phyloP scores from a whole-genome alignment of 1,139 yeast genomes.

The Torulaspora globosa region DNA sequence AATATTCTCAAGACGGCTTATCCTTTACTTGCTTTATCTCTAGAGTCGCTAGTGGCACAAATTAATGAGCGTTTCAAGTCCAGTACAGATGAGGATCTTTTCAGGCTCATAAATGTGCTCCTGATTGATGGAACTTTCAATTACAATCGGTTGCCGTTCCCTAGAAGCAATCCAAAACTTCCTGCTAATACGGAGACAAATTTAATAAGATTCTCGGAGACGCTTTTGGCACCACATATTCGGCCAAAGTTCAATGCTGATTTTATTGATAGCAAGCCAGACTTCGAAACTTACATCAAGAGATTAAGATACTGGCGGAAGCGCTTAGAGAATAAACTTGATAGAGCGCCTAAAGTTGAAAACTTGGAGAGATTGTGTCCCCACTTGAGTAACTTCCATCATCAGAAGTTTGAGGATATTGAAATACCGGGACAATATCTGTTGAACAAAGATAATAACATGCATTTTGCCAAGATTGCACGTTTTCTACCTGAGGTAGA shows the following conservation, averaged over 20 bases:
- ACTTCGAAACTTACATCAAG: conserved; percentile 77
- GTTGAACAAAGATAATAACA: conserved; percentile 74
- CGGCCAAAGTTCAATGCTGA: conserved; percentile 90
- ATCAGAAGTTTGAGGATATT: conserved; percentile 94
- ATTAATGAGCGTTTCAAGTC: conserved; percentile 91
- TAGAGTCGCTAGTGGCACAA: conserved; percentile 94
- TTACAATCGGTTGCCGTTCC: conserved; percentile 77
- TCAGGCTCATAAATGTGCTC: conserved; percentile 85
- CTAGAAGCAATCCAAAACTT: conserved; percentile 79
- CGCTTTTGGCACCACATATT: conserved; percentile 84
- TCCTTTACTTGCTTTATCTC: conserved; percentile 84
- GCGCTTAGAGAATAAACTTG: conserved; percentile 84
- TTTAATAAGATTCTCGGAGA: conserved; percentile 85
- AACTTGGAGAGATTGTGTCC: conserved; percentile 90
- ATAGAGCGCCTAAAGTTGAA: conserved; percentile 65
- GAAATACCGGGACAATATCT: conserved; percentile 97
- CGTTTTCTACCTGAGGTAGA: conserved; percentile 88
- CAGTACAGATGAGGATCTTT: conserved; percentile 94
- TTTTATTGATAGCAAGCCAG: conserved; percentile 82
- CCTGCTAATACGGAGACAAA: conserved; percentile 93
- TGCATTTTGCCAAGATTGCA: conserved; percentile 87
- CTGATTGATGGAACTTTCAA: conserved; percentile 90
- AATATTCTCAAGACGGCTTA: conserved; percentile 93
- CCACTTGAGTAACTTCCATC: conserved; percentile 93
- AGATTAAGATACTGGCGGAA: conserved; percentile 91